A percentile compares a stretch with the other conserved stretches of the same genome.
phyloP scores from a whole-genome alignment of 768 basidiomycete genomes.

The Daedaleopsis nitida region DNA sequence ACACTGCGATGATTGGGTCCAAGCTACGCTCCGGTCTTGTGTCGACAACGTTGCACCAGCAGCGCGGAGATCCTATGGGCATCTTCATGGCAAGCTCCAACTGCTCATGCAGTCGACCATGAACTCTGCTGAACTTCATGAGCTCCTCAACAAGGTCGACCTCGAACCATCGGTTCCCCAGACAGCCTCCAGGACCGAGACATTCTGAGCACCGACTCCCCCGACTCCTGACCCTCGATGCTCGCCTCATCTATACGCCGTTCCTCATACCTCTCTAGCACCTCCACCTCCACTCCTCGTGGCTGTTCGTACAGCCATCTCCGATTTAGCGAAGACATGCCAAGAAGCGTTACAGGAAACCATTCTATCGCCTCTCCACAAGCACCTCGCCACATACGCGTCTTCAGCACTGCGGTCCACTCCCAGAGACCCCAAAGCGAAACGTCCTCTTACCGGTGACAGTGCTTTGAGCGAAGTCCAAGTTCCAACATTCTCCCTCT shows the following conservation, averaged over 20 bases:
- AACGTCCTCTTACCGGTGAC: constrained; percentile 43
- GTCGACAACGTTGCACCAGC: constrained; percentile 58
- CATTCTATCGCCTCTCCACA: constrained; percentile 80
- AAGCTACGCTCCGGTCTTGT: constrained; percentile 64
- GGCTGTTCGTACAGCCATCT: constrained; percentile 56
- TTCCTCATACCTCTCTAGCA: constrained; percentile 2
- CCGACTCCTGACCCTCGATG: constrained; percentile 32
- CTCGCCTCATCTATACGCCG: constrained; percentile 21
- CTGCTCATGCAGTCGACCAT: constrained; percentile 83
- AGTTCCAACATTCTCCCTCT: constrained; percentile 91
- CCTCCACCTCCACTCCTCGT: constrained; percentile 48
- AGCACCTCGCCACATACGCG: constrained; percentile 73
- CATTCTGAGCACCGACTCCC: constrained; percentile 20
- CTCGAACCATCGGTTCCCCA: constrained; percentile 33
- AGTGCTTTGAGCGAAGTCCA: constrained; percentile 50
- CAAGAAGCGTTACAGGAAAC: constrained; percentile 81
- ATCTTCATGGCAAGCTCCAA: constrained; percentile 64
- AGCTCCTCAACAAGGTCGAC: constrained; percentile 57
- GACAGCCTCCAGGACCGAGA: constrained; percentile 16
- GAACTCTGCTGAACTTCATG: constrained; percentile 76
- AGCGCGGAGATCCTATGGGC: constrained; percentile 49
- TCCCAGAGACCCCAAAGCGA: constrained; percentile 48
- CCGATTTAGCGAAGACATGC: constrained; percentile 66
- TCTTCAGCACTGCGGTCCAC: constrained; percentile 67
- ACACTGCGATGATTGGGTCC: constrained; percentile 83